Evolutionary conservation across 768 basidiomycete genomes (phyloP).

Genomic region (Neoboletus brunneissimus): DNA sequence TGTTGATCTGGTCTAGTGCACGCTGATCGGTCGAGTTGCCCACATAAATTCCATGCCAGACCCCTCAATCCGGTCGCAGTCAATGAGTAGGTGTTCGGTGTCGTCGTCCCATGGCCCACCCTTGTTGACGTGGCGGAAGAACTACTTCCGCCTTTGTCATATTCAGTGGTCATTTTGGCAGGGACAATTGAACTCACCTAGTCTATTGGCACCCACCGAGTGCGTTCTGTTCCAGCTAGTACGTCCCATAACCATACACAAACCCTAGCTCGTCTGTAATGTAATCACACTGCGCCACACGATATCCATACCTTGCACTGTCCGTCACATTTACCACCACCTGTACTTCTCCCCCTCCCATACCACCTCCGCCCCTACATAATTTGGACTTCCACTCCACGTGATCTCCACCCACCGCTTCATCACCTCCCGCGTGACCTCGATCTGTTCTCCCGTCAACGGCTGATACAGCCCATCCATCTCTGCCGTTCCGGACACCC

Average conservation of each 20-base stretch:
- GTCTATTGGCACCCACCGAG: background rate
- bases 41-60: background rate
- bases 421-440: constrained; percentile 4
- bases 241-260: constrained; percentile 1
- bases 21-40: too few species aligned
- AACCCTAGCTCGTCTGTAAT: constrained; percentile 7
- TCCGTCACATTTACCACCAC: constrained; percentile 7
- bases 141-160: background rate
- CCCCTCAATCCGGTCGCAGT: background rate
- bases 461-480: constrained; percentile 18
- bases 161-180: background rate
- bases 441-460: constrained; percentile 2
- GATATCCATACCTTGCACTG: constrained; percentile 1
- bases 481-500: constrained; percentile 12
- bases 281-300: constrained; percentile 4
- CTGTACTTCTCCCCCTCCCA: constrained; percentile 17
- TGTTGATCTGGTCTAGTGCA: too few species aligned
- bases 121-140: too few species aligned
- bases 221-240: background rate
- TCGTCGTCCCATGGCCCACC: background rate
- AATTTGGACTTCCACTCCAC: constrained; percentile 19
- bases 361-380: constrained; percentile 5
- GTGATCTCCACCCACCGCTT: constrained; percentile 14
- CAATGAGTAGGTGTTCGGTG: background rate
- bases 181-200: background rate